phyloP scores from a whole-genome alignment of 345 rosid species.

The Turnera subulata region DNA sequence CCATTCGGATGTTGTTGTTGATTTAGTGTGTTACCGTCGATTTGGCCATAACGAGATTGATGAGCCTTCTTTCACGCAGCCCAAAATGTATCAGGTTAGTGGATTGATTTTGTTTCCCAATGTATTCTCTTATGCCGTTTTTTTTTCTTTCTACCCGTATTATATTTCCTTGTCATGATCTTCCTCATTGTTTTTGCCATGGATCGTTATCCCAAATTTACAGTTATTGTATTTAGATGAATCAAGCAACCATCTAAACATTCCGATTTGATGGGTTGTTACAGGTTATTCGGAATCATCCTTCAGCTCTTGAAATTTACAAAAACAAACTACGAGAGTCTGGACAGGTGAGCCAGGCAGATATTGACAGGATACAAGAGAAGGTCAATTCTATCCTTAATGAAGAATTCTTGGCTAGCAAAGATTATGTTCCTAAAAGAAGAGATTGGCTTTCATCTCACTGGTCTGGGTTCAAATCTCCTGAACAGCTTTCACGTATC shows the following conservation, averaged over 20 bases:
- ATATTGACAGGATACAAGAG: slow-evolving; percentile 47
- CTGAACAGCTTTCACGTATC: slow-evolving; percentile 73
- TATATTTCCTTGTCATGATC: background rate
- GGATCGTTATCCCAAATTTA: background rate
- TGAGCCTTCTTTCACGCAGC: slow-evolving; percentile 79
- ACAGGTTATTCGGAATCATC: slow-evolving; percentile 69
- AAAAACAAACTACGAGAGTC: slow-evolving; percentile 57
- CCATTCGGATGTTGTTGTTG: slow-evolving; percentile 81
- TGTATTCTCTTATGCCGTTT: too few species aligned
- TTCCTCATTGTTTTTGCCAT: background rate
- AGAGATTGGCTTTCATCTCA: slow-evolving; percentile 86
- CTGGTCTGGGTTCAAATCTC: slow-evolving; percentile 79
- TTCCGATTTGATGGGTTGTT: slow-evolving; percentile 13
- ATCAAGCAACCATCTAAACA: background rate
- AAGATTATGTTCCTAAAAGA: slow-evolving; percentile 60
- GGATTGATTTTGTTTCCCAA: background rate
- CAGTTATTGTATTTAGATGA: slow-evolving; percentile 6
- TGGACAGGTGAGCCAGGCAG: slow-evolving; percentile 55
- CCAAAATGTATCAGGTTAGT: slow-evolving; percentile 77
- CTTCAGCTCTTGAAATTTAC: slow-evolving; percentile 65
- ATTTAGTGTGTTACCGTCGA: slow-evolving; percentile 71
- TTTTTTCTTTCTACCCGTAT: too few species aligned
- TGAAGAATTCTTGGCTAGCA: slow-evolving; percentile 69
- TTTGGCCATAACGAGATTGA: slow-evolving; percentile 87
- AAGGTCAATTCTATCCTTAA: slow-evolving; percentile 64